A percentile compares a stretch with the other conserved stretches of the same genome.
phyloP scores from a whole-genome alignment of 148 eudicot genomes.

The Euryodendron excelsum region DNA sequence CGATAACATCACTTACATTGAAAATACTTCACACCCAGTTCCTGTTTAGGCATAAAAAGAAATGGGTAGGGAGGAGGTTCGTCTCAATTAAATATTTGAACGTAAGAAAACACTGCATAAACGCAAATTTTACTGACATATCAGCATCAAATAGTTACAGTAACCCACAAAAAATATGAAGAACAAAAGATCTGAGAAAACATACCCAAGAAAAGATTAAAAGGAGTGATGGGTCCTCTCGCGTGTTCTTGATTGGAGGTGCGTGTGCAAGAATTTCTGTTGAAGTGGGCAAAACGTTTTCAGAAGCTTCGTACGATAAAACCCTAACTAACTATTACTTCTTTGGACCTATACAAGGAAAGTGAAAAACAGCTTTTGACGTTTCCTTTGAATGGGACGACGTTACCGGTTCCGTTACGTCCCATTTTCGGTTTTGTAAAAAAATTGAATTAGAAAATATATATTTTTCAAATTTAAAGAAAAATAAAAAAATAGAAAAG shows the following conservation, averaged over 20 bases:
- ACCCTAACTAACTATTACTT: not conserved
- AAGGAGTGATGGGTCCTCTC: not conserved
- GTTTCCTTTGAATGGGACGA: too few relatives aligned
- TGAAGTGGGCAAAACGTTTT: not conserved
- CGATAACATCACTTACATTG: not conserved
- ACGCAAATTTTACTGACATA: not conserved
- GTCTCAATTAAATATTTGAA: not conserved
- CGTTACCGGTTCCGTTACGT: too few relatives aligned
- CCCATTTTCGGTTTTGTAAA: too few relatives aligned
- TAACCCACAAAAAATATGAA: not conserved
- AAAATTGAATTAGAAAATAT: too few relatives aligned
- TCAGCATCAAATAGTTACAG: too few relatives aligned
- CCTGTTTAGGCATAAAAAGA: not conserved
- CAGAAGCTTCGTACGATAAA: not conserved
- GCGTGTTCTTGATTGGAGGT: not conserved
- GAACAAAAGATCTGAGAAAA: too few relatives aligned
- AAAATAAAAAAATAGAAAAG: too few relatives aligned
- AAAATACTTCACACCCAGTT: constrained; percentile 1
- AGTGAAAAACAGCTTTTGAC: too few relatives aligned
- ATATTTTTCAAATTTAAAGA: too few relatives aligned
- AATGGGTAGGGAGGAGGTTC: not conserved
- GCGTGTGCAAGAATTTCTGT: not conserved
- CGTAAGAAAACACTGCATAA: not conserved
- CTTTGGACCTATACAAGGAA: not conserved
- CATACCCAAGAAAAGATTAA: not conserved